Evolutionary conservation across 768 basidiomycete genomes (phyloP).

Genomic region (Cytidiella melzeri): DNA sequence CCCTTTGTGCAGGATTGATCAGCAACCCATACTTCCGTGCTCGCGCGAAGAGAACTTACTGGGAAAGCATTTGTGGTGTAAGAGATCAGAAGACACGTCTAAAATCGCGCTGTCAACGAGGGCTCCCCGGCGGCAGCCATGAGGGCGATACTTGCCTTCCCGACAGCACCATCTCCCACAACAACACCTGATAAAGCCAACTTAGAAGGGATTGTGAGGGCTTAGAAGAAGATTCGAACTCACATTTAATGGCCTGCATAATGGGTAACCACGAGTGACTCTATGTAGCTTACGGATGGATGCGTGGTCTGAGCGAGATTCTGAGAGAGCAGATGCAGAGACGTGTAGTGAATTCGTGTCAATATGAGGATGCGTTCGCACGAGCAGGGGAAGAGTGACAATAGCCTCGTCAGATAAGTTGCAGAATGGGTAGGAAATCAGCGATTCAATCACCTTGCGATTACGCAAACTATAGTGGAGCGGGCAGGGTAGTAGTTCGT

Average conservation of each 20-base stretch:
- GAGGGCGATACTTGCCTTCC: conserved; percentile 61
- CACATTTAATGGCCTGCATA: conserved; percentile 94
- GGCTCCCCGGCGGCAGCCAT: conserved; percentile 4
- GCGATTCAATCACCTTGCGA: conserved; percentile 10
- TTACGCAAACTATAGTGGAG: background rate
- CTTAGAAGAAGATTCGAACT: conserved; percentile 25
- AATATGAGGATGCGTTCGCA: background rate
- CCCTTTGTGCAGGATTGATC: conserved; percentile 44
- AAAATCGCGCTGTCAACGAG: conserved; percentile 19
- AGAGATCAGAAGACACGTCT: conserved; percentile 99
- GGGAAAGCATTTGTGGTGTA: conserved; percentile 99
- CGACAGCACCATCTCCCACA: conserved; percentile 97
- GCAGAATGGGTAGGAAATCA: conserved; percentile 7
- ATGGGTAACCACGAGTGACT: conserved; percentile 21
- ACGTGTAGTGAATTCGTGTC: background rate
- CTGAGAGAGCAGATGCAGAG: conserved; percentile 4
- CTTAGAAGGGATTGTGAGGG: too few relatives aligned
- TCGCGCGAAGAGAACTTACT: conserved; percentile 40
- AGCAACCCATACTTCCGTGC: conserved; percentile 8
- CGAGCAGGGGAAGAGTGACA: conserved; percentile 5
- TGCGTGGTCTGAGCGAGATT: background rate
- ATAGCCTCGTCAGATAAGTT: conserved; percentile 11
- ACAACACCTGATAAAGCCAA: conserved; percentile 97
- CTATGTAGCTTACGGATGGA: conserved; percentile 10
- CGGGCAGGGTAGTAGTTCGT: conserved; percentile 2